Evolutionary conservation across 2,329 filamentous ascomycete genomes (phyloP), one percentile per base, ranked within the genome.

Genomic region (Cryphonectria radicalis): DNA sequence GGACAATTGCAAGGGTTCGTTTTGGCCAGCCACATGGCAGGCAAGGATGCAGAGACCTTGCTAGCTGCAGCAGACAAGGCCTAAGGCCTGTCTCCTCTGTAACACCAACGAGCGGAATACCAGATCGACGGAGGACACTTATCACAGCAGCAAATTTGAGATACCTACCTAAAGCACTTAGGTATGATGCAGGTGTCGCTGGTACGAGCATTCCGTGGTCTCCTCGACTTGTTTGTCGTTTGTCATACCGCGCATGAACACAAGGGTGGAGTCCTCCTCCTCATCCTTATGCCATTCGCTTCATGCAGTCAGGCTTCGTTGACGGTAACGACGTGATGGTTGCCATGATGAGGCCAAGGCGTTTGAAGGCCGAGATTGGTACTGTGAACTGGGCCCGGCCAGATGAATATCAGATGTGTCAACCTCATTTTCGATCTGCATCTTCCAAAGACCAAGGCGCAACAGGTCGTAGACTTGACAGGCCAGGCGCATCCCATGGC

Each of bases 31-130:
- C 67, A 63, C 63, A 69, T 71, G 72, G 63, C 67, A 46, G 57
- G 50, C 70, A 73, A 71, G 72, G 72, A 73, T 73, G 63, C 66
- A 65, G 57, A 35, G 60, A 68, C 65, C 65, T 70, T 70, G 66
- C 70, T 62, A 66, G 70, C 70, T 66, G 67, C 67, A 63, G 62
- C 67, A 63, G 46, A 57, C 37, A 68, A 66, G 66, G 62, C 66
- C 5, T 5, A 65, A 63, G 70, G 62, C 55, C 70, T 63, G 62
- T 66, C 66, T 60, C 35, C n/a, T 55, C 64, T 70, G 64, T 59
- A 67, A 67, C 57, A 35, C 67, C 62, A 65, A n/a, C 65, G 62
- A 43, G 22, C 42, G 35, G 63, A 32, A 63, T 63, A 37, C 50
- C 67, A 70, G n/a, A 67, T 68, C 40, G 7, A n/a, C n/a, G 25